Conservation (phyloP, 768 basidiomycete species). For the Macrolepiota fuliginosa region DNA sequence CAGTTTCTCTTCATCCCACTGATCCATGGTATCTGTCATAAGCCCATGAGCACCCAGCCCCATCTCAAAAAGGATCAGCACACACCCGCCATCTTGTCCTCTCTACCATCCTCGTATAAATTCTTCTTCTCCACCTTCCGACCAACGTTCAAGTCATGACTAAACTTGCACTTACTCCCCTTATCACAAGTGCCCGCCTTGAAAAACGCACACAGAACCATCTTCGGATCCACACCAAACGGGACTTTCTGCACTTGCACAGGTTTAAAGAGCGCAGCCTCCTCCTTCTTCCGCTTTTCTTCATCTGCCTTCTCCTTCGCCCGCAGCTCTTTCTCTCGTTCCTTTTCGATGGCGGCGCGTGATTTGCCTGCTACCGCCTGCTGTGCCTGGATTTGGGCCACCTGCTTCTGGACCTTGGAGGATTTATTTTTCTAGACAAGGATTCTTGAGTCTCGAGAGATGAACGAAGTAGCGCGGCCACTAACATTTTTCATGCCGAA, state of each 20-base stretch:
- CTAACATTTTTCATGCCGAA: conserved; percentile 88
- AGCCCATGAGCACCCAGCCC: neutral
- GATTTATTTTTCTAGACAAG: conserved; percentile 85
- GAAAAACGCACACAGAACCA: conserved; percentile 86
- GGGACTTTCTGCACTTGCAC: conserved; percentile 85
- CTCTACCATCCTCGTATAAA: conserved; percentile 84
- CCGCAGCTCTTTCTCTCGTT: conserved; percentile 76
- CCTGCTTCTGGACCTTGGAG: conserved; percentile 85
- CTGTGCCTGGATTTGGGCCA: conserved; percentile 79
- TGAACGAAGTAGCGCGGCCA: conserved; percentile 14
- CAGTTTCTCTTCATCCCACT: conserved; percentile 95
- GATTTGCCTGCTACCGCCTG: conserved; percentile 76
- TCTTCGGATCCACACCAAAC: conserved; percentile 96
- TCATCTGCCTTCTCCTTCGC: conserved; percentile 76
- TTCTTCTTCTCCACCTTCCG: conserved; percentile 96
- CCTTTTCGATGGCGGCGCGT: conserved; percentile 74
- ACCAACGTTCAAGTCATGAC: conserved; percentile 86
- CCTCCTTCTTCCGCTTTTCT: conserved; percentile 82
- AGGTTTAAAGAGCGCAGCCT: conserved; percentile 79
- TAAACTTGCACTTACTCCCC: conserved; percentile 95
- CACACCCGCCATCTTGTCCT: conserved; percentile 75
- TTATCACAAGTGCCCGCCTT: conserved; percentile 94
- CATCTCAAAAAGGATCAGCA: conserved; percentile 8
- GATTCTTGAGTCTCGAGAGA: conserved; percentile 7
- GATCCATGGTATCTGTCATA: conserved; percentile 88